Conservation (phyloP, 2,329 filamentous ascomycete species). For the Dactylellina haptotyla region DNA sequence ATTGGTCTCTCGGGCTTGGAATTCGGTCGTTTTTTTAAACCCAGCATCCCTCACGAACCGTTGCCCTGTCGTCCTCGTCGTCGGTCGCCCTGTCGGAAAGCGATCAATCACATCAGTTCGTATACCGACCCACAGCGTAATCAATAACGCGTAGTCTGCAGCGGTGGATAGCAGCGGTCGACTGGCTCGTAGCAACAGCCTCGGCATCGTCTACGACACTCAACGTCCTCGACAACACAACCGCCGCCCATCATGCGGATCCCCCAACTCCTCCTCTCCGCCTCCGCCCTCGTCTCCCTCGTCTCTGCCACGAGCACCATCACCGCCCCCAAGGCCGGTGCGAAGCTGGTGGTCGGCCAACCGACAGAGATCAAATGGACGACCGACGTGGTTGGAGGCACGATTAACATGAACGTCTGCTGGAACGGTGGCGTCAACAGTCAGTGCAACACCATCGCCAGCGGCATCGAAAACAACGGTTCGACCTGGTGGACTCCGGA, state of each 20-base stretch:
- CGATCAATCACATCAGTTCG: too few species aligned
- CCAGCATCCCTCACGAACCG: too few species aligned
- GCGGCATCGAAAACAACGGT: not conserved
- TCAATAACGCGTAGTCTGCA: too few species aligned
- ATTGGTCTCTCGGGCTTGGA: conserved; percentile 18
- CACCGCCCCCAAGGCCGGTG: conserved; percentile 14
- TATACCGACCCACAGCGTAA: too few species aligned
- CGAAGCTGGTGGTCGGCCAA: conserved; percentile 12
- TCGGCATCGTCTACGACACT: not conserved
- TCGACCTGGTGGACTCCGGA: conserved; percentile 20
- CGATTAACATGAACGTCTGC: conserved; percentile 10
- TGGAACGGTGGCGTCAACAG: not conserved
- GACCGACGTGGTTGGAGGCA: not conserved
- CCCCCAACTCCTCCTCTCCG: conserved; percentile 25
- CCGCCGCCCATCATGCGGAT: conserved; percentile 27
- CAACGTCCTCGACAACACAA: not conserved
- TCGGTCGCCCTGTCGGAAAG: too few species aligned
- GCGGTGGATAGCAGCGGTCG: too few species aligned
- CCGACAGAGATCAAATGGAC: conserved; percentile 21
- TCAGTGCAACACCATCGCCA: not conserved
- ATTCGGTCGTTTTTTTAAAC: conserved; percentile 28
- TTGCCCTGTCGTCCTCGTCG: too few species aligned
- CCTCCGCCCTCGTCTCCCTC: conserved; percentile 19
- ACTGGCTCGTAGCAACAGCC: conserved; percentile 3
- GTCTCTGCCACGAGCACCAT: conserved; percentile 16